Evolutionary conservation across 1,284 basidiomycete genomes (phyloP).

Genomic region (Ganoderma boninense): DNA sequence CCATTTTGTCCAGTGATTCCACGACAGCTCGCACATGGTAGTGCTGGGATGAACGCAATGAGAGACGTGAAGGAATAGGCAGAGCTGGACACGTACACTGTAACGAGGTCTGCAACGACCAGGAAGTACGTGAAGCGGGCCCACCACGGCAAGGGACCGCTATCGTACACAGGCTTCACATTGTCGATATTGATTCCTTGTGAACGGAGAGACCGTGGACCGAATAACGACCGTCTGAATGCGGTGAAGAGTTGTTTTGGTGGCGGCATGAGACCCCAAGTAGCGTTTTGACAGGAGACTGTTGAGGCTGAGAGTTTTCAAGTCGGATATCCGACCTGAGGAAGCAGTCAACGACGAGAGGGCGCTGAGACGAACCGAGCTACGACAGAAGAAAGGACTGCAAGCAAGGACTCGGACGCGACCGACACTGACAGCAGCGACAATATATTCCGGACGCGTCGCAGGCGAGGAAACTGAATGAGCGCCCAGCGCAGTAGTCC

Average conservation of each 20-base stretch:
- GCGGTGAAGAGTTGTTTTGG: slow-evolving; percentile 7
- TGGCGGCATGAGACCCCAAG: not conserved
- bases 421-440: no score
- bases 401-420: no score
- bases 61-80: not conserved
- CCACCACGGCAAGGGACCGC: slow-evolving; percentile 44
- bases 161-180: slow-evolving; percentile 40
- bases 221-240: slow-evolving; percentile 13
- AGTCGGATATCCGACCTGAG: no score
- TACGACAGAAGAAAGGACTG: not conserved
- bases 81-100: slow-evolving; percentile 41
- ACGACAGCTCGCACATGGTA: slow-evolving; percentile 46
- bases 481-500: not conserved
- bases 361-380: not conserved
- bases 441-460: no score
- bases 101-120: slow-evolving; percentile 44
- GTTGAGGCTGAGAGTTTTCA: no score
- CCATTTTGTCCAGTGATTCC: slow-evolving; percentile 48
- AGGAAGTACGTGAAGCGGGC: slow-evolving; percentile 46
- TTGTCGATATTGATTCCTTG: slow-evolving; percentile 28
- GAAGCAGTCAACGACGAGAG: no score
- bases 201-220: slow-evolving; percentile 25
- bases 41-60: slow-evolving; percentile 31
- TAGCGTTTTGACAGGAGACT: not conserved
- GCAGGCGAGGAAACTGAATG: not conserved